Conservation (phyloP, 495 filamentous ascomycete genomes). For the Bathelium albidoporum region DNA sequence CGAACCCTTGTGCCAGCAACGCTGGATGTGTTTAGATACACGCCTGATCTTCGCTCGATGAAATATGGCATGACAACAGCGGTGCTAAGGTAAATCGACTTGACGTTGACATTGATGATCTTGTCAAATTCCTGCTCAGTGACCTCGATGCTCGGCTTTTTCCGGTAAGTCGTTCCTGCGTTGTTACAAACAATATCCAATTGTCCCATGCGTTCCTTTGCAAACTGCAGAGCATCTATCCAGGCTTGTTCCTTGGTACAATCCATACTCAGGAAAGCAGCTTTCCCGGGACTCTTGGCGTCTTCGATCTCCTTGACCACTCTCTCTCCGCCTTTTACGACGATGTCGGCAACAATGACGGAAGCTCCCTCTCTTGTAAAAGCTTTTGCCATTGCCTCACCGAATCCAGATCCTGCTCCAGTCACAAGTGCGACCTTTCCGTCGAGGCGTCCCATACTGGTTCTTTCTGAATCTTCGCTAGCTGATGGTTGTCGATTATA, state of each 20-base stretch:
- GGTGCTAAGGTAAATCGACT: conserved; percentile 48
- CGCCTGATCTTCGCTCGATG: conserved; percentile 46
- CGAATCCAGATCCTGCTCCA: conserved; percentile 25
- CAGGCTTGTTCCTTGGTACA: conserved; percentile 23
- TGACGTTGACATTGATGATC: conserved; percentile 57
- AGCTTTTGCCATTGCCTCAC: conserved; percentile 20
- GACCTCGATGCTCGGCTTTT: conserved; percentile 55
- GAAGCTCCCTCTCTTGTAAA: conserved; percentile 24
- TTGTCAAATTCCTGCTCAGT: conserved; percentile 57
- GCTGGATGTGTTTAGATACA: conserved; percentile 54
- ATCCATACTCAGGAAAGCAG: conserved; percentile 25
- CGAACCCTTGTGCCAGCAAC: conserved; percentile 53
- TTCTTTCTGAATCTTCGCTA: neutral
- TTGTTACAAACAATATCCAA: conserved; percentile 44
- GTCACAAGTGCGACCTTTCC: conserved; percentile 24
- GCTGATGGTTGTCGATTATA: too few relatives aligned
- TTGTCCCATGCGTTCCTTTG: conserved; percentile 21
- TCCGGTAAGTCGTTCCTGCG: conserved; percentile 58
- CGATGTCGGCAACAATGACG: conserved; percentile 26
- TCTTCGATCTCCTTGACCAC: conserved; percentile 10
- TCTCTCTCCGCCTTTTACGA: conserved; percentile 15
- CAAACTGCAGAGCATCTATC: conserved; percentile 20
- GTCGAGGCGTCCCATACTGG: conserved; percentile 20
- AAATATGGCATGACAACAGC: conserved; percentile 44
- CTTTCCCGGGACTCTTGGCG: neutral